Evolutionary conservation across 2,329 filamentous ascomycete genomes (phyloP).

Genomic region (Aaosphaeria arxii): DNA sequence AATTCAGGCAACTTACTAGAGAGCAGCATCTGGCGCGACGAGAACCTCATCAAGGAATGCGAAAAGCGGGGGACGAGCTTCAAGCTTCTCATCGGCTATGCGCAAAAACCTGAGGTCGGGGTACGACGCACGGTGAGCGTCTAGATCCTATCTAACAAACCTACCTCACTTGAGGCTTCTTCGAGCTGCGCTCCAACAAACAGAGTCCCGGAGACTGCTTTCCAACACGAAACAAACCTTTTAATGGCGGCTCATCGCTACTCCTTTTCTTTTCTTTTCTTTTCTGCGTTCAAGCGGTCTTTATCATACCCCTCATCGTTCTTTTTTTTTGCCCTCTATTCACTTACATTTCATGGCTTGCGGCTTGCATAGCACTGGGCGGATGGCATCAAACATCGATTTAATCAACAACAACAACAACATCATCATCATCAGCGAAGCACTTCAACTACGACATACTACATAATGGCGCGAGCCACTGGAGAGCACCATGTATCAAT

Average conservation of each 20-base stretch:
- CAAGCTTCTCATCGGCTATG: conserved; percentile 87
- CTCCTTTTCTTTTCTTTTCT: background rate
- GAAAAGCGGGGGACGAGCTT: conserved; percentile 83
- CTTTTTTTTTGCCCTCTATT: conserved; percentile 8
- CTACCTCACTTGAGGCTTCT: conserved; percentile 8
- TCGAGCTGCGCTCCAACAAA: conserved; percentile 28
- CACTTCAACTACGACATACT: too few relatives aligned
- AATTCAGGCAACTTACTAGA: conserved; percentile 39
- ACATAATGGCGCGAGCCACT: too few relatives aligned
- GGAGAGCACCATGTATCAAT: too few relatives aligned
- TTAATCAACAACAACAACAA: background rate
- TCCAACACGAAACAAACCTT: conserved; percentile 4
- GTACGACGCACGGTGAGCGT: conserved; percentile 50
- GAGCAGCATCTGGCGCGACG: conserved; percentile 76
- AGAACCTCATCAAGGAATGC: conserved; percentile 74
- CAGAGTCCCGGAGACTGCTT: conserved; percentile 21
- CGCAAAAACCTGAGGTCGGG: conserved; percentile 66
- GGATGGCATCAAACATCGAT: conserved; percentile 11
- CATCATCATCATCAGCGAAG: background rate
- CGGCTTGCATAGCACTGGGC: conserved; percentile 27
- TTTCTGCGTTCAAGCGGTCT: conserved; percentile 35
- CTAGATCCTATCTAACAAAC: conserved; percentile 19
- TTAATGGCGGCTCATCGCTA: conserved; percentile 1
- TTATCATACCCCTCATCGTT: conserved; percentile 23
- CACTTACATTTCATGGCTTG: conserved; percentile 7